A percentile compares a stretch with the other conserved stretches of the same genome.
These are phyloP conservation scores for Syzygium malaccense DNA, from an alignment of 441 rosid genomes.

Conservation along the genomic window DNA sequence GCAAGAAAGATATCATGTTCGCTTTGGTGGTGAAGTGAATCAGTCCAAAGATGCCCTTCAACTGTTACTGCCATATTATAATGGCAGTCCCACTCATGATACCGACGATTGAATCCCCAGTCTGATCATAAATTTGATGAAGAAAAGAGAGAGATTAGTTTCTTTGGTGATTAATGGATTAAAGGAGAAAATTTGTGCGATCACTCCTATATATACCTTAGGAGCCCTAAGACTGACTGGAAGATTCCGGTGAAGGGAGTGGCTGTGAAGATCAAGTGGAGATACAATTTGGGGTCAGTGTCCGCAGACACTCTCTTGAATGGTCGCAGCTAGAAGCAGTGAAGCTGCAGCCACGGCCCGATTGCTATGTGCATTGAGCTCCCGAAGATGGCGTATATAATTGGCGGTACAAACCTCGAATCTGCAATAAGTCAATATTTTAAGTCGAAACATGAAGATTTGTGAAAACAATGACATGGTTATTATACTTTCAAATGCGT, in stretches of 20 bases:
- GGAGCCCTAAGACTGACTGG: constrained; percentile 46
- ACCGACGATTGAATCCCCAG: constrained; percentile 46
- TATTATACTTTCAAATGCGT: too few species aligned
- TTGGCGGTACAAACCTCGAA: constrained; percentile 76
- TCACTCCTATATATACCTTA: constrained; percentile 25
- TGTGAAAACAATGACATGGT: too few species aligned
- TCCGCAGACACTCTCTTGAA: constrained; percentile 27
- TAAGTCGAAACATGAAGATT: not conserved
- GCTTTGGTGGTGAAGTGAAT: constrained; percentile 20
- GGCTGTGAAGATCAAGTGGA: constrained; percentile 58
- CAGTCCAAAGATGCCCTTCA: constrained; percentile 67
- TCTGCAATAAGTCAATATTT: constrained; percentile 22
- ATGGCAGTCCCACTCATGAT: constrained; percentile 89
- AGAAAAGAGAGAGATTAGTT: not conserved
- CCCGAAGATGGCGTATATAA: constrained; percentile 62
- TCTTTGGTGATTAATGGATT: too few species aligned
- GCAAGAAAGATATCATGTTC: not conserved
- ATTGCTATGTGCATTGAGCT: constrained; percentile 71
- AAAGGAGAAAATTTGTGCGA: not conserved
- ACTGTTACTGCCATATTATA: constrained; percentile 61
- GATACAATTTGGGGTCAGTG: constrained; percentile 43
- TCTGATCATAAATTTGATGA: constrained; percentile 14
- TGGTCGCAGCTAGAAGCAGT: constrained; percentile 39
- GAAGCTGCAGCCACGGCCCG: constrained; percentile 77
- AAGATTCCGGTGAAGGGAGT: constrained; percentile 68